phyloP scores from a whole-genome alignment of 2,329 filamentous ascomycete species.

The Lachnellula subtilissima region DNA sequence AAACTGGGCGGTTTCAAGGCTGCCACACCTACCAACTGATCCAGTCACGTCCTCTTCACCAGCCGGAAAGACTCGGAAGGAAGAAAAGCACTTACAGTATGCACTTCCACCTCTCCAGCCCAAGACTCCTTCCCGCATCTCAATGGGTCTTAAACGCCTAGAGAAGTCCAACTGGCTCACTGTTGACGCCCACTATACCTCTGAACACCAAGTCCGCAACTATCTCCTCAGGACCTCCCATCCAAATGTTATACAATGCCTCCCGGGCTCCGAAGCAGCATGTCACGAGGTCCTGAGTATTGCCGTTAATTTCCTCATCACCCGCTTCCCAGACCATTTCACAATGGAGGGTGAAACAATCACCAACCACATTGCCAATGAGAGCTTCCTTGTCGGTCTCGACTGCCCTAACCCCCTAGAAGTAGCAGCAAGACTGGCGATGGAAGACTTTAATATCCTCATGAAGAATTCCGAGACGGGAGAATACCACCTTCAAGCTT shows the following conservation, averaged over 20 bases:
- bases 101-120: slow-evolving; percentile 20
- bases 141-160: slow-evolving; percentile 44
- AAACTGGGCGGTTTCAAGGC: not conserved
- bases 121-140: slow-evolving; percentile 31
- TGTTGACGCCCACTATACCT: slow-evolving; percentile 41
- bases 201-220: slow-evolving; percentile 39
- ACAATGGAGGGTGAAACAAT: slow-evolving; percentile 32
- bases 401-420: slow-evolving; percentile 42
- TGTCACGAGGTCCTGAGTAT: slow-evolving; percentile 44
- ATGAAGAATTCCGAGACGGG: slow-evolving; percentile 39
- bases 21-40: not conserved
- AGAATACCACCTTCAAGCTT: slow-evolving; percentile 44
- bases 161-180: slow-evolving; percentile 44
- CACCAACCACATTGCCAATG: slow-evolving; percentile 40
- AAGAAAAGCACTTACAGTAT: slow-evolving; percentile 17
- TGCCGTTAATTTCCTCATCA: slow-evolving; percentile 40
- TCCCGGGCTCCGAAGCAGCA: slow-evolving; percentile 39
- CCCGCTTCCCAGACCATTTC: slow-evolving; percentile 41
- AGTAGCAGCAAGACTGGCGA: slow-evolving; percentile 43
- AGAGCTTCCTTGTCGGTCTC: slow-evolving; percentile 37
- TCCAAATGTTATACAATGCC: slow-evolving; percentile 40
- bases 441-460: slow-evolving; percentile 49
- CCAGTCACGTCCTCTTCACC: not conserved
- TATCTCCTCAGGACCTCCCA: slow-evolving; percentile 36
- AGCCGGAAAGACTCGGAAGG: slow-evolving; percentile 4